Evolutionary conservation across 78 protist species (phyloP).

Genomic region (Polysphondylium violaceum): DNA sequence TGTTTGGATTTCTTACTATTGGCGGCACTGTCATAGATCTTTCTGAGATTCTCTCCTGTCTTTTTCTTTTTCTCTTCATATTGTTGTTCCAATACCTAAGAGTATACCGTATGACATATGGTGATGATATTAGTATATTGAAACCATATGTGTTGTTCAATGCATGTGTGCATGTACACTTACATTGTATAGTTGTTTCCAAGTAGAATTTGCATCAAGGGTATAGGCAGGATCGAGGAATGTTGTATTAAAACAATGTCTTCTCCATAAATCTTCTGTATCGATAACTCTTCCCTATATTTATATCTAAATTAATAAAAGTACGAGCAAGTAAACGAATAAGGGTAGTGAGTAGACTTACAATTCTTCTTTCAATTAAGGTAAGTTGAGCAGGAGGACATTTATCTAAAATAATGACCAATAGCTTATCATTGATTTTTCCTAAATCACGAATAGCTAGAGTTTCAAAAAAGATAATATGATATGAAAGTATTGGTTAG

Average conservation of each 20-base stretch:
- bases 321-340: background rate
- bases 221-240: background rate
- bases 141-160: no score
- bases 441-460: conserved; percentile 1
- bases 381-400: conserved; percentile 8
- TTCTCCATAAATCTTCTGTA: conserved; percentile 34
- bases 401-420: background rate
- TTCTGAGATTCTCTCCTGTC: conserved; percentile 30
- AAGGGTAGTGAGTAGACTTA: background rate
- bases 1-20: conserved; percentile 20
- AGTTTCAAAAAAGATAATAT: background rate
- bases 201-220: background rate
- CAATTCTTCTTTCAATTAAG: conserved; percentile 3
- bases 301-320: background rate
- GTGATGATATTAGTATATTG: no score
- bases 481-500: background rate
- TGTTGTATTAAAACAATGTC: conserved; percentile 26
- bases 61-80: conserved; percentile 1
- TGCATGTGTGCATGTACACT: no score
- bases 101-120: no score
- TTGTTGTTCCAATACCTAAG: background rate
- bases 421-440: background rate
- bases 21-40: conserved; percentile 17
- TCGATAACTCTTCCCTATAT: conserved; percentile 20
- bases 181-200: conserved; percentile 23